phyloP scores from a whole-genome alignment of 2,329 filamentous ascomycete species.

The Mycosphaerella sp. region DNA sequence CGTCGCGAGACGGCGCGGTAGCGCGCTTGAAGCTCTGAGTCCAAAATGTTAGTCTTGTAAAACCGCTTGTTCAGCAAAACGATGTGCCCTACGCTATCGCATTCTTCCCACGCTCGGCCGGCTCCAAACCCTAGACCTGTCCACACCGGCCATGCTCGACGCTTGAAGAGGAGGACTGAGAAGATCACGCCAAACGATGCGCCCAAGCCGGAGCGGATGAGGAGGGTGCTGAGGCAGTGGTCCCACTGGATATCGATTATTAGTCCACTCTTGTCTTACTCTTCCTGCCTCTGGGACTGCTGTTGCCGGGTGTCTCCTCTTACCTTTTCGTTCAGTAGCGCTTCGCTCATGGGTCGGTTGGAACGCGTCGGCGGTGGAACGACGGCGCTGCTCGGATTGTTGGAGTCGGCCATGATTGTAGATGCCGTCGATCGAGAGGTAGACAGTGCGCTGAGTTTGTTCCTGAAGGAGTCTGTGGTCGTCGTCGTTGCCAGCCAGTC shows the following conservation, averaged over 20 bases:
- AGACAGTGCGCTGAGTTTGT: not conserved
- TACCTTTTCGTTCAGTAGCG: constrained; percentile 99
- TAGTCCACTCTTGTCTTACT: not conserved
- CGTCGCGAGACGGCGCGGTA: constrained; percentile 43
- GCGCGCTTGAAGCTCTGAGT: constrained; percentile 49
- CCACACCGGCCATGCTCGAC: constrained; percentile 95
- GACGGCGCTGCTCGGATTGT: constrained; percentile 49
- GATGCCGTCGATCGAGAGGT: not conserved
- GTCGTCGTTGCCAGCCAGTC: not conserved
- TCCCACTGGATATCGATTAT: constrained; percentile 68
- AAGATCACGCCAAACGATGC: constrained; percentile 98
- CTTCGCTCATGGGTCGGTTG: constrained; percentile 84
- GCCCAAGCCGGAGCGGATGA: constrained; percentile 93
- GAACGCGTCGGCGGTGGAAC: constrained; percentile 60
- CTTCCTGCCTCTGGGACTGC: not conserved
- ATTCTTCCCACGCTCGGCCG: constrained; percentile 96
- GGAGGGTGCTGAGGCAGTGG: constrained; percentile 91
- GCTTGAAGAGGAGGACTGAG: constrained; percentile 96
- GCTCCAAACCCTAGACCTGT: constrained; percentile 92
- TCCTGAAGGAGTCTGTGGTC: not conserved
- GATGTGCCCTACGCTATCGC: constrained; percentile 59
- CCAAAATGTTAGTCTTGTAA: not conserved
- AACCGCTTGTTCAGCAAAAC: constrained; percentile 12
- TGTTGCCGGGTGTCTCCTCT: constrained; percentile 14
- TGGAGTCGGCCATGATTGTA: constrained; percentile 51